A percentile compares a stretch with the other conserved stretches of the same genome.
These are phyloP conservation scores for Diatrype stigma DNA, from an alignment of 2,329 filamentous ascomycete genomes.

Conservation along the genomic window DNA sequence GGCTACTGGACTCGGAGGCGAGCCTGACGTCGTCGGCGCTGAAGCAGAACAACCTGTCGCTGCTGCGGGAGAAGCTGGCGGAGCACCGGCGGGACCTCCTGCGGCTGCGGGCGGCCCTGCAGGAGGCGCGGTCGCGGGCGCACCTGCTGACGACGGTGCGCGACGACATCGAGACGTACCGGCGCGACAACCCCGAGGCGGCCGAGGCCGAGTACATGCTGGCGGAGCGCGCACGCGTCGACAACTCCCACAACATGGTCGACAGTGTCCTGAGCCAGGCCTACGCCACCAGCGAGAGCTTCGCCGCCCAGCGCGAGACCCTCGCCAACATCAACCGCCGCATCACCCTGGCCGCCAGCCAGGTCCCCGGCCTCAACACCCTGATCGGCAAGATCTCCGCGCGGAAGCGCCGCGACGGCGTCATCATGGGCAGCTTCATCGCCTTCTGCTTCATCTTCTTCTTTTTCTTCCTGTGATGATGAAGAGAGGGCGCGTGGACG, in stretches of 20 bases:
- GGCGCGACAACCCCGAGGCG: conserved; percentile 71
- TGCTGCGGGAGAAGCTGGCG: conserved; percentile 83
- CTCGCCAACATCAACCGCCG: conserved; percentile 83
- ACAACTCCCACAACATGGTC: conserved; percentile 83
- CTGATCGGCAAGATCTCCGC: conserved; percentile 89
- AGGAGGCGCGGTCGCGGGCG: conserved; percentile 76
- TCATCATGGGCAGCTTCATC: conserved; percentile 89
- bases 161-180: conserved; percentile 87
- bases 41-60: conserved; percentile 93
- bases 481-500: too few relatives aligned
- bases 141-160: conserved; percentile 90
- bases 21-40: conserved; percentile 81
- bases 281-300: conserved; percentile 93
- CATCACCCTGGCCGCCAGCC: conserved; percentile 83
- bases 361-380: conserved; percentile 88
- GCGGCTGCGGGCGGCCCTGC: conserved; percentile 68
- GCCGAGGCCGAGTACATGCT: conserved; percentile 97
- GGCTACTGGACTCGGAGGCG: conserved; percentile 90
- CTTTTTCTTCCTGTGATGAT: conserved; percentile 66
- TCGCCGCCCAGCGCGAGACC: conserved; percentile 81
- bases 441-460: conserved; percentile 87
- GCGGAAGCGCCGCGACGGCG: conserved; percentile 90
- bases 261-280: conserved; percentile 92
- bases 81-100: conserved; percentile 81
- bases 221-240: conserved; percentile 77